Conservation (phyloP, 192 early-diverging fungal species). For the Rhizophagus clarus region DNA sequence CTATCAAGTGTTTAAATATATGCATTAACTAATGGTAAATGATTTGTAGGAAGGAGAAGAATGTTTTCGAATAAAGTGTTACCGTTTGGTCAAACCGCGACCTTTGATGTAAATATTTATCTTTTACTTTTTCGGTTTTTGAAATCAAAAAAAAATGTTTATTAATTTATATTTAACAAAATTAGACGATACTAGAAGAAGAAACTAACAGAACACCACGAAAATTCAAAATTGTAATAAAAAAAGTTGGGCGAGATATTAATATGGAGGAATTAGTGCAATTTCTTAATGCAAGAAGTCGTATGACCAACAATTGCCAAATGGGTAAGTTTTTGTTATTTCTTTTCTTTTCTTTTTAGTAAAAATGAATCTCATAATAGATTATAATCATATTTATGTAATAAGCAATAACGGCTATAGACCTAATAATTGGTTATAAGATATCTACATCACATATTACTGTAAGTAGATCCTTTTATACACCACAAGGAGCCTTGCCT, state of each 20-base stretch:
- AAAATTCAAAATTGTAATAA: conserved; percentile 65
- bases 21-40: neutral
- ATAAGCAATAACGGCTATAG: conserved; percentile 64
- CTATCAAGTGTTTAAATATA: too few species aligned
- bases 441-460: conserved; percentile 72
- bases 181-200: conserved; percentile 46
- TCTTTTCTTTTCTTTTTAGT: neutral
- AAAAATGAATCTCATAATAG: neutral
- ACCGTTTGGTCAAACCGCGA: conserved; percentile 45
- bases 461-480: conserved; percentile 92
- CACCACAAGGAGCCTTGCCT: conserved; percentile 57
- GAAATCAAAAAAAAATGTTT: neutral
- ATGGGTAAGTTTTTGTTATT: conserved; percentile 7
- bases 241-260: conserved; percentile 59
- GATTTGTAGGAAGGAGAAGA: conserved; percentile 83
- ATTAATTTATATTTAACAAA: neutral
- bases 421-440: conserved; percentile 78
- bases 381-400: neutral
- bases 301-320: conserved; percentile 41
- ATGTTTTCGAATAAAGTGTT: conserved; percentile 64
- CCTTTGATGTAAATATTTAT: conserved; percentile 56
- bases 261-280: conserved; percentile 60
- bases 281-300: conserved; percentile 51
- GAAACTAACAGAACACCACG: conserved; percentile 44
- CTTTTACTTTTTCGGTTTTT: neutral